These are phyloP conservation scores for Phialophora chinensis DNA, from an alignment of 2,329 filamentous ascomycete genomes.

Conservation along the genomic window DNA sequence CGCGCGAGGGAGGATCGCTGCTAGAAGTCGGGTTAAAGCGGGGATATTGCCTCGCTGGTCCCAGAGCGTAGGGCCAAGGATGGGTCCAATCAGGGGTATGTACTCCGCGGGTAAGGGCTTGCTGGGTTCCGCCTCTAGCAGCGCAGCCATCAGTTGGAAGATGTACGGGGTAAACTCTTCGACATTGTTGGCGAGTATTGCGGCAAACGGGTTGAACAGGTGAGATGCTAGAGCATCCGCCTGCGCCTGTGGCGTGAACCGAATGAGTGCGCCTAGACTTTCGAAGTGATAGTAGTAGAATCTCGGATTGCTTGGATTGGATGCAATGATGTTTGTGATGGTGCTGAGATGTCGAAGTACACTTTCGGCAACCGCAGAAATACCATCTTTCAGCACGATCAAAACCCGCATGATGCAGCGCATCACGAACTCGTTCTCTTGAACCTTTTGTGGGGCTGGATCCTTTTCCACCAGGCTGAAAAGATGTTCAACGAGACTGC, in stretches of 20 bases:
- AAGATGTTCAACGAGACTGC: slow-evolving; percentile 84
- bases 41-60: slow-evolving; percentile 92
- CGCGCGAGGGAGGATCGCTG: slow-evolving; percentile 80
- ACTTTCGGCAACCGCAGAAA: slow-evolving; percentile 73
- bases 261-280: slow-evolving; percentile 85
- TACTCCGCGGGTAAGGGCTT: slow-evolving; percentile 82
- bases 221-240: slow-evolving; percentile 73
- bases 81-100: slow-evolving; percentile 75
- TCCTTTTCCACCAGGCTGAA: slow-evolving; percentile 91
- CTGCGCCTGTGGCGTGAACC: slow-evolving; percentile 69
- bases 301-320: slow-evolving; percentile 94
- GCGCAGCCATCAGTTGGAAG: slow-evolving; percentile 90
- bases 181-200: slow-evolving; percentile 79
- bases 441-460: slow-evolving; percentile 83
- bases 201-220: slow-evolving; percentile 82
- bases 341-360: slow-evolving; percentile 83
- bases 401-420: slow-evolving; percentile 97
- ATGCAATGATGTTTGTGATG: slow-evolving; percentile 89
- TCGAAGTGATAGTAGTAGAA: slow-evolving; percentile 99
- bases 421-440: slow-evolving; percentile 99
- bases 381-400: slow-evolving; percentile 86
- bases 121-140: slow-evolving; percentile 83
- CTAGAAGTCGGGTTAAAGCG: slow-evolving; percentile 81
- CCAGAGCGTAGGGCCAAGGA: slow-evolving; percentile 85
- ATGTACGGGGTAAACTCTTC: slow-evolving; percentile 96